Evolutionary conservation across 495 filamentous ascomycete genomes (phyloP), one percentile per base, ranked within the genome.

Genomic region (Xylaria nigripes): DNA sequence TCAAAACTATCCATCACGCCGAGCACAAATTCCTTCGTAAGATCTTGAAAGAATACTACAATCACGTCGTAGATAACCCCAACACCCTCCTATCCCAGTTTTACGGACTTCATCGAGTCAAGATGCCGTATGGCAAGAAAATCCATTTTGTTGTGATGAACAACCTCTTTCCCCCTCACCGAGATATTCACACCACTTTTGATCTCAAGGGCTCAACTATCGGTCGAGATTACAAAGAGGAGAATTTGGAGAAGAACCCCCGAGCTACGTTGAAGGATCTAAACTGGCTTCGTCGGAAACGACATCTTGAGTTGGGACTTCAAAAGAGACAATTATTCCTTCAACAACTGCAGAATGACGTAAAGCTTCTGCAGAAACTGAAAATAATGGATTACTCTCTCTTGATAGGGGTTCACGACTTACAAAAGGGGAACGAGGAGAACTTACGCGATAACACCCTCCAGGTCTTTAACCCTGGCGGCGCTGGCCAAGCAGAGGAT

Each of bases 111-210:
- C 93, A 99, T 70, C 84, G 93, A 42, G 94, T 99, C 54, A 99
- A 99, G 75, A 95, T 96, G 75, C 91, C 93, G 0, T 99, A 95
- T 65, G 93, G 94, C 30, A 84, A 89, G 56, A 99, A 99, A 75
- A 96, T 97, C 55, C 94, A 99, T 68, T 99, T 99, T 59, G 94
- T 99, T 30, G 90, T 99, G 61, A 99, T 99, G 93, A 99, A 99
- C 76, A 99, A 99, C 62, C 79, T 99, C 18, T 97, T 99, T 61
- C 93, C 93, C 16, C 93, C 93, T 4, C 93, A 99, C 69, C 82
- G 91, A 48, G 93, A 99, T 68, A 96, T 99, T 51, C 93, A 99
- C 72, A 81, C 89, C 60, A 97, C 90, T 3, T 99, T 95, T 59
- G 93, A 99, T 63, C 66, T 99, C 51, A 99, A 99, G 69, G 93